Conservation (phyloP, 1,139 yeast genomes). For the Hansenula sp. region DNA sequence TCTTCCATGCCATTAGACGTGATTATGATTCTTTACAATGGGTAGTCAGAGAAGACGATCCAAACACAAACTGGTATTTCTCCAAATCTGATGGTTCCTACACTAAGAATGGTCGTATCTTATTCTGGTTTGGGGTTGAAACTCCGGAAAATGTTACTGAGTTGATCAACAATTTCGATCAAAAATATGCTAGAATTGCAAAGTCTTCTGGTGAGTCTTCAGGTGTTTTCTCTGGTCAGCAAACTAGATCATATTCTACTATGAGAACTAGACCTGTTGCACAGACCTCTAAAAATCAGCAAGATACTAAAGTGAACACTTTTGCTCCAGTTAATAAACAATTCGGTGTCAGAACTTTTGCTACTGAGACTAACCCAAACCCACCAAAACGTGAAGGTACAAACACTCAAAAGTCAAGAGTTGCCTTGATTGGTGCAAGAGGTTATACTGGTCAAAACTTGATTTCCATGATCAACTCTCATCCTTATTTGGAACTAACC, state of each 20-base stretch:
- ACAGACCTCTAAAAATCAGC: constrained; percentile 4
- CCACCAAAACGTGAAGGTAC: constrained; percentile 65
- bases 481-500: constrained; percentile 81
- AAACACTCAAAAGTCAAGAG: constrained; percentile 56
- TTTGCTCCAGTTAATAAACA: constrained; percentile 10
- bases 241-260: constrained; percentile 31
- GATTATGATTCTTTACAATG: constrained; percentile 77
- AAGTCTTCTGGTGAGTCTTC: constrained; percentile 29
- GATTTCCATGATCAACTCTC: constrained; percentile 79
- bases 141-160: constrained; percentile 59
- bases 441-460: constrained; percentile 96
- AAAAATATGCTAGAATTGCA: constrained; percentile 23
- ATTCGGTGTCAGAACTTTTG: constrained; percentile 29
- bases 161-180: constrained; percentile 63
- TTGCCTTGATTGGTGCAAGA: constrained; percentile 97
- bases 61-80: constrained; percentile 90
- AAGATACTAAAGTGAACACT: constrained; percentile 14
- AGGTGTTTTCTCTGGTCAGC: constrained; percentile 36
- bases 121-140: constrained; percentile 92
- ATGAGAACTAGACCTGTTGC: constrained; percentile 7
- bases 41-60: constrained; percentile 88
- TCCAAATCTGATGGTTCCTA: constrained; percentile 92
- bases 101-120: constrained; percentile 80
- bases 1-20: constrained; percentile 76
- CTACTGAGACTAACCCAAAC: constrained; percentile 57